Evolutionary conservation across 2,329 filamentous ascomycete genomes (phyloP).

Genomic region (Pleomassaria siparia): DNA sequence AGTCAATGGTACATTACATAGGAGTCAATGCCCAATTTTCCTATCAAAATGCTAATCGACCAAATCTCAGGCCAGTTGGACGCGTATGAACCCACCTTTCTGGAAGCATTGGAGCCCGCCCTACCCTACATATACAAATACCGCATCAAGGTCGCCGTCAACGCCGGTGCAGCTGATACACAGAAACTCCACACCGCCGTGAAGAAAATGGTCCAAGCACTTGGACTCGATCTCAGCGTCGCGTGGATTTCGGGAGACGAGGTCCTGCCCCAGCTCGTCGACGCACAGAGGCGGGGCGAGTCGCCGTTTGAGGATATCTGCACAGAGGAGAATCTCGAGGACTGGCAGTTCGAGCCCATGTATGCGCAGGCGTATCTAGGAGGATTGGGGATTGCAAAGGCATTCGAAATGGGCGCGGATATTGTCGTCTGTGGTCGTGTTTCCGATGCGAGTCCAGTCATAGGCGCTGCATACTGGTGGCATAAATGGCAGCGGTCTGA

Average conservation of each 20-base stretch:
- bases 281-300: constrained; percentile 41
- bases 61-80: constrained; percentile 28
- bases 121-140: constrained; percentile 35
- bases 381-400: constrained; percentile 47
- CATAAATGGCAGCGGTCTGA: constrained; percentile 45
- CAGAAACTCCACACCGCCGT: constrained; percentile 29
- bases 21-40: neutral
- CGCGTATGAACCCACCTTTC: constrained; percentile 55
- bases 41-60: constrained; percentile 5
- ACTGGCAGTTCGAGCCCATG: constrained; percentile 39
- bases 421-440: constrained; percentile 50
- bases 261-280: constrained; percentile 36
- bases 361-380: constrained; percentile 47
- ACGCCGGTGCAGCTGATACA: constrained; percentile 37
- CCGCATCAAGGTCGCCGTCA: constrained; percentile 37
- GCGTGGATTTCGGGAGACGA: constrained; percentile 51
- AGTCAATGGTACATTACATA: constrained; percentile 15
- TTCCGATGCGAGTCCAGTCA: constrained; percentile 48
- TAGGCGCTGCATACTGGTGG: constrained; percentile 50
- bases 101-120: constrained; percentile 51
- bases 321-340: constrained; percentile 41
- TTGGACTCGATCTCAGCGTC: constrained; percentile 30
- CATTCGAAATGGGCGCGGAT: constrained; percentile 45
- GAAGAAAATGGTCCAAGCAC: constrained; percentile 22
- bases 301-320: constrained; percentile 39